phyloP scores from a whole-genome alignment of 805 yeast species.

The Myxozyma melibiosi region DNA sequence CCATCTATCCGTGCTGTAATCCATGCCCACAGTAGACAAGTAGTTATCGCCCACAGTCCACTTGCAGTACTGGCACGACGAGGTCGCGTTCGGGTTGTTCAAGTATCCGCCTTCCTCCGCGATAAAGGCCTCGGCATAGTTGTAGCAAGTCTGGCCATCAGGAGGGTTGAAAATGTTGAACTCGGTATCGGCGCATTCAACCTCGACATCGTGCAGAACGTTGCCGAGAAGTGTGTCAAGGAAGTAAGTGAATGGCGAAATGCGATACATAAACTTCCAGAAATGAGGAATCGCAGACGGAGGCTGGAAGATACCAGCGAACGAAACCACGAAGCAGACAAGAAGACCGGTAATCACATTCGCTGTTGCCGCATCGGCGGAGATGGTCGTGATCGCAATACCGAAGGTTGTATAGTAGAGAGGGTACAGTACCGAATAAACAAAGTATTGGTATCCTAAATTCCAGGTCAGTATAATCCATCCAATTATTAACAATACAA shows the following conservation, averaged over 20 bases:
- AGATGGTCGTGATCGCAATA: constrained; percentile 55
- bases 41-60: constrained; percentile 28
- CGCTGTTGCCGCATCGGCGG: constrained; percentile 70
- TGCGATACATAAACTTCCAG: constrained; percentile 52
- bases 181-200: constrained; percentile 55
- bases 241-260: constrained; percentile 60
- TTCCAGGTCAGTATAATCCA: too few species aligned
- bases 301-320: constrained; percentile 72
- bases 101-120: constrained; percentile 40
- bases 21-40: constrained; percentile 44
- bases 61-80: constrained; percentile 32
- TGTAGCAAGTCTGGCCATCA: constrained; percentile 63
- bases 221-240: constrained; percentile 56
- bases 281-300: constrained; percentile 66
- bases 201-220: constrained; percentile 54
- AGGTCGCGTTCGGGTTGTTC: constrained; percentile 36
- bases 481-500: constrained; percentile 36
- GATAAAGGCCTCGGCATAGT: constrained; percentile 53
- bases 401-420: constrained; percentile 56
- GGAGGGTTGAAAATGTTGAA: constrained; percentile 57
- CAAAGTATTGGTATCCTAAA: constrained; percentile 48
- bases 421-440: constrained; percentile 55
- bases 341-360: constrained; percentile 59
- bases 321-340: constrained; percentile 60
- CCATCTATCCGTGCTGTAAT: constrained; percentile 59